Conservation (phyloP, 2,329 filamentous ascomycete genomes). For the Dendryphion nanum region DNA sequence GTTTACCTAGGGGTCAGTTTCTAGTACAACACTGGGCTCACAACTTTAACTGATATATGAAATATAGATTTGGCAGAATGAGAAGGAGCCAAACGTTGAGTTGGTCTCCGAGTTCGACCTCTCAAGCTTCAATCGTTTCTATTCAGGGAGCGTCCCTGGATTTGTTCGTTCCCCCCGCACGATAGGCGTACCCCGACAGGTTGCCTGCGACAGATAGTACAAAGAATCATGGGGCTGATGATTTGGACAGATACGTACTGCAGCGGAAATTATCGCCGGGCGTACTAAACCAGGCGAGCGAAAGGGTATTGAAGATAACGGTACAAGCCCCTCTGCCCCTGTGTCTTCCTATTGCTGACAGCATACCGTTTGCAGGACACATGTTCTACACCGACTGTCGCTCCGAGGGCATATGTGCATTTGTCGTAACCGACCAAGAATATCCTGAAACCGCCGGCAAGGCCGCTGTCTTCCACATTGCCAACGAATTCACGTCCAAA, state of each 20-base stretch:
- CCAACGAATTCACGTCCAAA: conserved; percentile 81
- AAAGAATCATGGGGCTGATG: no score
- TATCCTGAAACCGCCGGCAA: conserved; percentile 74
- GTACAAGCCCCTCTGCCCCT: no score
- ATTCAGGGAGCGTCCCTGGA: conserved; percentile 45
- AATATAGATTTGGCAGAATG: background rate
- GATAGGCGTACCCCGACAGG: no score
- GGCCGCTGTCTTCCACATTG: conserved; percentile 79
- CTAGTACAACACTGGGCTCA: conserved; percentile 18
- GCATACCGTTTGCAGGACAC: conserved; percentile 1
- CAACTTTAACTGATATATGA: background rate
- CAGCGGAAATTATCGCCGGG: no score
- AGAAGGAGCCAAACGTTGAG: conserved; percentile 64
- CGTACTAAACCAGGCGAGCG: no score
- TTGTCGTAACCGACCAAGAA: conserved; percentile 49
- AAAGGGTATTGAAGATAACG: no score
- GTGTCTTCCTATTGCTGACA: no score
- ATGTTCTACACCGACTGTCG: conserved; percentile 46
- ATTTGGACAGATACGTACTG: no score
- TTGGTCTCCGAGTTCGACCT: conserved; percentile 76
- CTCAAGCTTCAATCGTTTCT: conserved; percentile 77
- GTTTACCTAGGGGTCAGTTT: conserved; percentile 78
- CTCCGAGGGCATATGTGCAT: conserved; percentile 47
- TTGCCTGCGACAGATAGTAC: no score
- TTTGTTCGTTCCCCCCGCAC: conserved; percentile 19